Percentiles rank a stretch among this genome's conserved stretches.
These are phyloP conservation scores for Sungouiozyma ichnusensis DNA, from an alignment of 805 yeast species.

Conservation along the genomic window DNA sequence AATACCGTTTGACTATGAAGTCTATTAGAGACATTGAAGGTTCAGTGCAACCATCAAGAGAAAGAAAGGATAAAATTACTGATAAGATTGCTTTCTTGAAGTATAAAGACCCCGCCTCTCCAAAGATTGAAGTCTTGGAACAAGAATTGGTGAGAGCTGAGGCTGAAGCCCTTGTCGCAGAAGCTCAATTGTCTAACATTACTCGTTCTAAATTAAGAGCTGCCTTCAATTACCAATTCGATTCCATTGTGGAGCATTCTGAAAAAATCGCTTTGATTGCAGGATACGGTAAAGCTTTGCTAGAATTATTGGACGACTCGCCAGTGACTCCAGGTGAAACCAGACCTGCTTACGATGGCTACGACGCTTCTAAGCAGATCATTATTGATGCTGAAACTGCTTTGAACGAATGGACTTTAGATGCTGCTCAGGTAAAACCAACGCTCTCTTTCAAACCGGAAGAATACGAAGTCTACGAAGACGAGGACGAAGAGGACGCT, in stretches of 20 bases:
- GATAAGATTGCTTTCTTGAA: slow-evolving; percentile 77
- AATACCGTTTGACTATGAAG: slow-evolving; percentile 73
- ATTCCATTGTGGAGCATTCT: slow-evolving; percentile 74
- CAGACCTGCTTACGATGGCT: slow-evolving; percentile 81
- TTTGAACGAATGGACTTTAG: slow-evolving; percentile 75
- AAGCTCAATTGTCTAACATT: slow-evolving; percentile 81
- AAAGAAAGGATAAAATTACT: slow-evolving; percentile 74
- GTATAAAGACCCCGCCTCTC: slow-evolving; percentile 78
- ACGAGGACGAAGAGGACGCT: slow-evolving; percentile 33
- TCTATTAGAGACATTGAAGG: slow-evolving; percentile 76
- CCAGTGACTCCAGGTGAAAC: slow-evolving; percentile 90
- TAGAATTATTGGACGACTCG: slow-evolving; percentile 73
- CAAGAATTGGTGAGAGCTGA: slow-evolving; percentile 87
- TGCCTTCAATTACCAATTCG: slow-evolving; percentile 76
- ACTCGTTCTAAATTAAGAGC: slow-evolving; percentile 81
- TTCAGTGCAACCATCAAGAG: slow-evolving; percentile 81
- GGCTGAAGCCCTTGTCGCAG: slow-evolving; percentile 85
- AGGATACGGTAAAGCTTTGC: slow-evolving; percentile 79
- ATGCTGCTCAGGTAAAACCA: slow-evolving; percentile 73
- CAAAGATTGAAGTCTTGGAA: slow-evolving; percentile 67
- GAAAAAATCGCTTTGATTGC: slow-evolving; percentile 81
- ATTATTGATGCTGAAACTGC: slow-evolving; percentile 80
- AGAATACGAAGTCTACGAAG: slow-evolving; percentile 39
- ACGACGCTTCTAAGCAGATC: slow-evolving; percentile 80
- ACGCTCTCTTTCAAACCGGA: slow-evolving; percentile 52